Evolutionary conservation across 1,284 basidiomycete genomes (phyloP).

Genomic region (Ceratorhiza oryzae-sativae): DNA sequence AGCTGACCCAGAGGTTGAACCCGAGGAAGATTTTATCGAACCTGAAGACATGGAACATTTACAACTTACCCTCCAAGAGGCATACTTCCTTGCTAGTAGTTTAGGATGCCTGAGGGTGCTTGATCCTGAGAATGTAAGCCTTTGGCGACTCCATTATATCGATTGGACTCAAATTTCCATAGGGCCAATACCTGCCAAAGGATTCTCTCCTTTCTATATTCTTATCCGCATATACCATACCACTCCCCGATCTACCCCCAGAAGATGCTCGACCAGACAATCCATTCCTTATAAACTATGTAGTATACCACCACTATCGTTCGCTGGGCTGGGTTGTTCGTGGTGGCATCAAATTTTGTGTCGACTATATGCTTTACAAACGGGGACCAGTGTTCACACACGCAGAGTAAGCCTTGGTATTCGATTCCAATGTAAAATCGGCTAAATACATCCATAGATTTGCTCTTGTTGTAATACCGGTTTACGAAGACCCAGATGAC

Average conservation of each 20-base stretch:
- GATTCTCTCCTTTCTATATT: constrained; percentile 53
- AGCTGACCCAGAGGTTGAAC: constrained; percentile 3
- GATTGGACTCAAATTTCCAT: constrained; percentile 46
- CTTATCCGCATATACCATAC: constrained; percentile 39
- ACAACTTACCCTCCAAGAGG: constrained; percentile 90
- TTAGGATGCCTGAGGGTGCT: constrained; percentile 84
- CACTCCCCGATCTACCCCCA: constrained; percentile 43
- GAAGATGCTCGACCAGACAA: constrained; percentile 70
- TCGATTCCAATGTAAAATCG: not conserved
- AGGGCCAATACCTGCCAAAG: constrained; percentile 58
- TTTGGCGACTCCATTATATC: not conserved
- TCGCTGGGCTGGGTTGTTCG: constrained; percentile 99
- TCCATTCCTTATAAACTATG: constrained; percentile 91
- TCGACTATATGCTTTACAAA: constrained; percentile 94
- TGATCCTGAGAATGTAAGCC: constrained; percentile 66
- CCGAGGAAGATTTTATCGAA: constrained; percentile 30
- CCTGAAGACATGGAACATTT: constrained; percentile 86
- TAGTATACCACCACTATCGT: constrained; percentile 93
- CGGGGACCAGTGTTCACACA: constrained; percentile 94
- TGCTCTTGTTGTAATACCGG: constrained; percentile 85
- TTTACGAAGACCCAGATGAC: constrained; percentile 85
- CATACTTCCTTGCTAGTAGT: constrained; percentile 88
- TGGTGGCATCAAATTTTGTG: constrained; percentile 96
- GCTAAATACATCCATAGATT: constrained; percentile 66
- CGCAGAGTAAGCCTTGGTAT: constrained; percentile 72